These are phyloP conservation scores for Phialophora verrucosa DNA, from an alignment of 2,329 filamentous ascomycete species.

Conservation along the genomic window DNA sequence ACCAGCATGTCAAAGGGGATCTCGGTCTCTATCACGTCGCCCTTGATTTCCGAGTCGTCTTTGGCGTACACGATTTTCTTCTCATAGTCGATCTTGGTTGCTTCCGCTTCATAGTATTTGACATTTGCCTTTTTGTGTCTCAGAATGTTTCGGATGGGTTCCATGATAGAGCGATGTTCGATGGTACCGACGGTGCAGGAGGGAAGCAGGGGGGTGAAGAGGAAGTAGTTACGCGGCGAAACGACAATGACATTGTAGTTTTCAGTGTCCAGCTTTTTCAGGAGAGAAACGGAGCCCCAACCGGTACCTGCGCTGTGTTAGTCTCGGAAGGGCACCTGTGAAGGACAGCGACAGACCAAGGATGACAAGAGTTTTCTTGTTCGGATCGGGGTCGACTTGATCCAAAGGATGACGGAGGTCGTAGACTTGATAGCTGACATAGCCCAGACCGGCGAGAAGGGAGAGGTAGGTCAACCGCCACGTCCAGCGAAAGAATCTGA, in stretches of 20 bases:
- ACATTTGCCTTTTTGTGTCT: conserved; percentile 92
- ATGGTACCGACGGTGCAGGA: conserved; percentile 97
- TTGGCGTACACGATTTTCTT: conserved; percentile 86
- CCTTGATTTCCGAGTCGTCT: conserved; percentile 93
- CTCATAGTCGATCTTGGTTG: conserved; percentile 88
- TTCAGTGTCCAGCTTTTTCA: conserved; percentile 98
- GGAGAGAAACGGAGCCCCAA: conserved; percentile 92
- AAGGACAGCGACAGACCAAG: conserved; percentile 68
- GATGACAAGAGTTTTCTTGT: conserved; percentile 96
- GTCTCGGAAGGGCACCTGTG: conserved; percentile 5
- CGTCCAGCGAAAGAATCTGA: conserved; percentile 75
- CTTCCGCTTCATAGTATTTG: conserved; percentile 98
- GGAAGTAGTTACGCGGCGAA: conserved; percentile 98
- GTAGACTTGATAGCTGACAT: conserved; percentile 81
- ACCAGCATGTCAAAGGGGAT: conserved; percentile 98
- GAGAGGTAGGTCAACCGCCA: conserved; percentile 85
- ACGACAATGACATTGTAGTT: conserved; percentile 99
- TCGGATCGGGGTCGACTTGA: conserved; percentile 78
- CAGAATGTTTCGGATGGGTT: conserved; percentile 94
- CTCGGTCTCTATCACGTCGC: conserved; percentile 78
- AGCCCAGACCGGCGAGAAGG: conserved; percentile 70
- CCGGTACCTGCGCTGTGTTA: conserved; percentile 72
- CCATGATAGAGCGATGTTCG: conserved; percentile 99
- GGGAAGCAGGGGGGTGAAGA: conserved; percentile 95
- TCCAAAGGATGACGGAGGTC: conserved; percentile 78